Evolutionary conservation across 2,329 filamentous ascomycete genomes (phyloP).

Genomic region (Cordyceps militaris): DNA sequence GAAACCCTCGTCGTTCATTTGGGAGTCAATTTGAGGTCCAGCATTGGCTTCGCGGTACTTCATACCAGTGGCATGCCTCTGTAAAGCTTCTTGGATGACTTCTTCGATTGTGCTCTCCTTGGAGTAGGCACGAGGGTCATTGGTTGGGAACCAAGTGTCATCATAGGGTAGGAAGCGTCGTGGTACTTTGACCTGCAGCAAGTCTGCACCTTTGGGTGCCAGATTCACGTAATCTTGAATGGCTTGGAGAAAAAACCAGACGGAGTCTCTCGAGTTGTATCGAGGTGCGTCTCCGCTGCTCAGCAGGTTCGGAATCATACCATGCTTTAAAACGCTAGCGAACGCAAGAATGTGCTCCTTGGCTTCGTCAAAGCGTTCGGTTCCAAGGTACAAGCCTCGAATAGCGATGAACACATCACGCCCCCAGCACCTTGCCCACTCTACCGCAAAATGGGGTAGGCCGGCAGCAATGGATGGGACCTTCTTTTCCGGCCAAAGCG

Average conservation of each 20-base stretch:
- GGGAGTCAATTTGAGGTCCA: conserved; percentile 76
- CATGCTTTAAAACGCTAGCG: conserved; percentile 92
- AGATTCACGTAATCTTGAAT: conserved; percentile 88
- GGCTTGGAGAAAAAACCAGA: conserved; percentile 96
- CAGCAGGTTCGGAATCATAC: conserved; percentile 94
- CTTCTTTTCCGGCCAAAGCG: conserved; percentile 75
- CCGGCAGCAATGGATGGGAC: conserved; percentile 88
- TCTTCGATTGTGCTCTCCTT: conserved; percentile 76
- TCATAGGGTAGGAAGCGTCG: conserved; percentile 91
- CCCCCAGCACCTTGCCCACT: conserved; percentile 96
- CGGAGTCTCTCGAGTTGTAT: conserved; percentile 92
- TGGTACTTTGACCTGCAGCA: conserved; percentile 71
- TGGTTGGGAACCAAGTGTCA: conserved; percentile 82
- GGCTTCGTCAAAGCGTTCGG: conserved; percentile 79
- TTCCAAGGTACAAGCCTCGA: conserved; percentile 84
- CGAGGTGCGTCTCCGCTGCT: conserved; percentile 77
- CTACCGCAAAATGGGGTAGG: conserved; percentile 84
- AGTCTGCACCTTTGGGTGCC: conserved; percentile 64
- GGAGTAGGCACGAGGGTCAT: conserved; percentile 82
- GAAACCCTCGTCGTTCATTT: conserved; percentile 92
- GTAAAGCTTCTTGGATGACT: conserved; percentile 85
- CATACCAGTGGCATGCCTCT: conserved; percentile 84
- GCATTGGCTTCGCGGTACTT: conserved; percentile 94
- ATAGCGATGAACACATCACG: conserved; percentile 95
- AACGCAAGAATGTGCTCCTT: conserved; percentile 93